Evolutionary conservation across 164 flowering plant species (phyloP), one percentile per base, ranked within the genome.

Genomic region (Sedum album): DNA sequence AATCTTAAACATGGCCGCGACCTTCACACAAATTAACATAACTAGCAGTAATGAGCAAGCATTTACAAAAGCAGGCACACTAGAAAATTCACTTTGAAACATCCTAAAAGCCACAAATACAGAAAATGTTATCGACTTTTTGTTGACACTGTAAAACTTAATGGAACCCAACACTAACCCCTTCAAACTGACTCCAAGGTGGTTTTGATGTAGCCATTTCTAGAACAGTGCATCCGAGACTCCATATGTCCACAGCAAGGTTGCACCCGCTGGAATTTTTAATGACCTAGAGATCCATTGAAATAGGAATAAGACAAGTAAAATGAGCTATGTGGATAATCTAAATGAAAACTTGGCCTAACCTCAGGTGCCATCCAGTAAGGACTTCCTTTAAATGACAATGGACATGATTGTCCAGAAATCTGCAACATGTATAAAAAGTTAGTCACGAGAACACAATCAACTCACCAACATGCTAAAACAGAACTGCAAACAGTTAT

Each of bases 311-410:
- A 30, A 57, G 33, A 57, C 17, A 28, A 28, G 20, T 5, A 57
- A 13, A 14, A 28, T 26, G 20, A 57, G 8, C 62, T 26, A 57
- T 57, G 33, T 28, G 62, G 62, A 13, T 57, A 5, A 14, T 57
- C 62, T 18, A 11, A 30, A 26, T 57, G 62, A 28, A 28, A 28
- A 57, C 7, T 57, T 1, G 2, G 33, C 38, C 79, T 49, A 17
- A 91, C 97, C 97, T 91, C 97, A 74, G 97, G 97, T 49, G 97
- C 97, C 96, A 89, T 89, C 97, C 96, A 91, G 75, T 91, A 88
- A 31, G 97, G 97, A 74, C 91, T 89, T 68, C 93, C 97, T 76
- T 86, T 84, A 75, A 88, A 84, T 49, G 94, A 88, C 55, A 88
- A 75, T 31, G 96, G 95, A 75, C 96, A 85, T 48, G 96, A 79